Evolutionary conservation across 139 green algal species (phyloP).

Genomic region (Chlamydomonas applanata): DNA sequence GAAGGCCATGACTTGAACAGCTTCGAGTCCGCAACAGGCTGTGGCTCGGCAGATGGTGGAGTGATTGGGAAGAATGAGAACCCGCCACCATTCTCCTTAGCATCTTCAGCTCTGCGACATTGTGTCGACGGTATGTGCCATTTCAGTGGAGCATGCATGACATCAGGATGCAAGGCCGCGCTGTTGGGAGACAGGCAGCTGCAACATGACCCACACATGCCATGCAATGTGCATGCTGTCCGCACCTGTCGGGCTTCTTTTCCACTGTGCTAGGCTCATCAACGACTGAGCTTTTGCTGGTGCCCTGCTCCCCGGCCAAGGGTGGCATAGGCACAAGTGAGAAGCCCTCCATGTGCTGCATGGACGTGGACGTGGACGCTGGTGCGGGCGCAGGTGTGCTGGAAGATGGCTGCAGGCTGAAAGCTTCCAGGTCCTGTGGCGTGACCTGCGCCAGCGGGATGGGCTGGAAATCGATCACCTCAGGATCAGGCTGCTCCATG

Average conservation of each 20-base stretch:
- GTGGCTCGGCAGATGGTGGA: constrained; percentile 12
- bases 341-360: neutral
- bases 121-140: no score
- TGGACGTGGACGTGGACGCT: constrained; percentile 7
- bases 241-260: constrained; percentile 1
- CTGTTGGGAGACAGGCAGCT: no score
- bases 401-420: neutral
- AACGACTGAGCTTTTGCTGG: neutral
- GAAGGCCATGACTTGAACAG: constrained; percentile 52
- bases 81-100: constrained; percentile 1
- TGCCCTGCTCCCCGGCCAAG: neutral
- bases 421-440: constrained; percentile 4
- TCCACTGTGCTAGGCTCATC: neutral
- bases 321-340: neutral
- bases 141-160: no score
- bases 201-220: no score
- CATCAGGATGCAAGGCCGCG: no score
- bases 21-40: constrained; percentile 12
- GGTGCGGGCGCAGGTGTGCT: neutral
- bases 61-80: constrained; percentile 49
- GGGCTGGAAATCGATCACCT: constrained; percentile 10
- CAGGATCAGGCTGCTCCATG: neutral
- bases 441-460: constrained; percentile 8
- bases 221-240: no score
- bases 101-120: neutral